Evolutionary conservation across 225 moss, liverwort and hornwort species (phyloP).

Genomic region (Bryum argenteum): DNA sequence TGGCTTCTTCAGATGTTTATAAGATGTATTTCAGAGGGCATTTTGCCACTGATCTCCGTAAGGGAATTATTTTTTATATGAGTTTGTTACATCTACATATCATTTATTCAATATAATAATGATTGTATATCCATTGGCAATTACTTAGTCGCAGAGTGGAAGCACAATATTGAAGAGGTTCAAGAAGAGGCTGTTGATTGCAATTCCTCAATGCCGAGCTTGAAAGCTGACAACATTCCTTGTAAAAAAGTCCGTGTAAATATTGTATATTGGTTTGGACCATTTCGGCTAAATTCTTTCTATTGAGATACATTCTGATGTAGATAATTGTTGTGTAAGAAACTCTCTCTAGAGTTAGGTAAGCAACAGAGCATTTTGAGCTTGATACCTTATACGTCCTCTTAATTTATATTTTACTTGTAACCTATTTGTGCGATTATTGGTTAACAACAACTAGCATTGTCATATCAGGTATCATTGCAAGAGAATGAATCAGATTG

Average conservation of each 20-base stretch:
- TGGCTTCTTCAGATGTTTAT: too few relatives aligned
- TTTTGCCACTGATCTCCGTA: background rate
- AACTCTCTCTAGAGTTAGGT: slow-evolving; percentile 2
- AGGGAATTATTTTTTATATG: background rate
- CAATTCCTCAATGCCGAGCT: slow-evolving; percentile 33
- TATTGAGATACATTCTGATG: slow-evolving; percentile 16
- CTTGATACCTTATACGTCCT: too few relatives aligned
- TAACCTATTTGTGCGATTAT: too few relatives aligned
- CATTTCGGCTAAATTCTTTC: slow-evolving; percentile 1
- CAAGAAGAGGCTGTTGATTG: slow-evolving; percentile 39
- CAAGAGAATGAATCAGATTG: too few relatives aligned
- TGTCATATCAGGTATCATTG: too few relatives aligned
- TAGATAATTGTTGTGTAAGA: slow-evolving; percentile 14
- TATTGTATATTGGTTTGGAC: slow-evolving; percentile 17
- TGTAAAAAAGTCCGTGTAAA: slow-evolving; percentile 75
- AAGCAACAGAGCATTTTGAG: background rate
- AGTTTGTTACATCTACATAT: too few relatives aligned
- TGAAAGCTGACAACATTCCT: slow-evolving; percentile 53
- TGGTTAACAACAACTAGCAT: too few relatives aligned
- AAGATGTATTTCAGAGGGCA: too few relatives aligned
- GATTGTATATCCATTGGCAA: slow-evolving; percentile 53
- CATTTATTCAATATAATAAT: slow-evolving; percentile 1
- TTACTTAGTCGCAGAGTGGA: slow-evolving; percentile 84
- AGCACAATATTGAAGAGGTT: slow-evolving; percentile 70
- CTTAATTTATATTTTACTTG: too few relatives aligned